Evolutionary conservation across 2,329 filamentous ascomycete genomes (phyloP).

Genomic region (Colletotrichum lupini): DNA sequence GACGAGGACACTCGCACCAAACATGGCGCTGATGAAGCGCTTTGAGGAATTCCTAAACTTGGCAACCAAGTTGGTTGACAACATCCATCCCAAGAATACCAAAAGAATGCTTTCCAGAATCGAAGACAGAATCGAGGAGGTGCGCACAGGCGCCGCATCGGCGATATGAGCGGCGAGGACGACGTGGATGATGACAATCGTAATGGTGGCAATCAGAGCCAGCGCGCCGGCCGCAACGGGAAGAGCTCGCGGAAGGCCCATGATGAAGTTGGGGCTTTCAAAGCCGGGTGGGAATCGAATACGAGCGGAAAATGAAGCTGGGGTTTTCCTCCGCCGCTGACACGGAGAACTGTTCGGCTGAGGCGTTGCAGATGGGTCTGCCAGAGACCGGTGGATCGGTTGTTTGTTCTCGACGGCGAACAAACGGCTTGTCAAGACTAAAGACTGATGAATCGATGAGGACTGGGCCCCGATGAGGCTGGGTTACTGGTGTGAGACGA

Average conservation of each 20-base stretch:
- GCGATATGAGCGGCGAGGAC: conserved; percentile 49
- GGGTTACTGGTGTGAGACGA: background rate
- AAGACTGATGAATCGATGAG: background rate
- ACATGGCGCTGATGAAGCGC: conserved; percentile 47
- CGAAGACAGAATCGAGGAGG: conserved; percentile 51
- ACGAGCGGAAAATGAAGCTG: background rate
- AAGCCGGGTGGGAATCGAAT: conserved; percentile 16
- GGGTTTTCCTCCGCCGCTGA: background rate
- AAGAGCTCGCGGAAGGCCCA: conserved; percentile 48
- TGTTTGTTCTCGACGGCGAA: background rate
- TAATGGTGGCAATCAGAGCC: conserved; percentile 51
- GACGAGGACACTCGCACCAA: conserved; percentile 50
- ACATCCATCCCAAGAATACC: conserved; percentile 46
- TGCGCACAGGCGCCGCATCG: conserved; percentile 46
- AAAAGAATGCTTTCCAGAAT: conserved; percentile 51
- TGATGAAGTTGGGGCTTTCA: conserved; percentile 37
- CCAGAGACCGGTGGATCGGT: conserved; percentile 30
- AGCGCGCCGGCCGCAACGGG: conserved; percentile 49
- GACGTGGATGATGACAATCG: conserved; percentile 52
- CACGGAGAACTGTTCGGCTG: background rate
- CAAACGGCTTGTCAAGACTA: no score
- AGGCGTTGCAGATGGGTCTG: conserved; percentile 16
- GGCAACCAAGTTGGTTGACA: conserved; percentile 44
- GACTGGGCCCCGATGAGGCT: conserved; percentile 12
- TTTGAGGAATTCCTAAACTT: conserved; percentile 35